phyloP scores from a whole-genome alignment of 345 rosid genomes.

The Alliaria petiolata region DNA sequence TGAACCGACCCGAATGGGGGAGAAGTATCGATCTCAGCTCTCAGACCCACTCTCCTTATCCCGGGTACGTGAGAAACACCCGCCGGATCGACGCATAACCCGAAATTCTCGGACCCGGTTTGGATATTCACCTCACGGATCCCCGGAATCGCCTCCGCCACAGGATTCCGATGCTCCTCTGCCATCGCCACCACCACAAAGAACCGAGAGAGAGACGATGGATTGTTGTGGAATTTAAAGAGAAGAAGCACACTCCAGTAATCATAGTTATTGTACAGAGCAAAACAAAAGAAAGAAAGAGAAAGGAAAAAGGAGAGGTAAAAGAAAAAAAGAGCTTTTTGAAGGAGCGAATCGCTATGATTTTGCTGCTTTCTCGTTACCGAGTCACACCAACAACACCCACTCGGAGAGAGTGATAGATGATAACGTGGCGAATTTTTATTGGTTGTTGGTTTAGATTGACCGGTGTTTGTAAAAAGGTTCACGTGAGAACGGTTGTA shows the following conservation, averaged over 20 bases:
- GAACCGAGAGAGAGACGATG: not conserved
- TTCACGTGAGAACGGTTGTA: slow-evolving; percentile 24
- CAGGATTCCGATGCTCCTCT: slow-evolving; percentile 21
- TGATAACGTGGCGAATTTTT: not conserved
- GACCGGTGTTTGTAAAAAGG: not conserved
- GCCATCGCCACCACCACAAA: slow-evolving; percentile 36
- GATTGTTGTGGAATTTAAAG: slow-evolving; percentile 30
- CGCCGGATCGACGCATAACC: slow-evolving; percentile 30
- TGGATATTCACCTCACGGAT: slow-evolving; percentile 49
- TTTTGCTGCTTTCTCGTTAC: slow-evolving; percentile 37
- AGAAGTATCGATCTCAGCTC: slow-evolving; percentile 94
- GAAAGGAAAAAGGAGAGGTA: not conserved
- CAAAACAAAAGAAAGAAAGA: not conserved
- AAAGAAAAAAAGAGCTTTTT: slow-evolving; percentile 27
- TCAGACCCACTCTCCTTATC: slow-evolving; percentile 45
- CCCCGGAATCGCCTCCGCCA: slow-evolving; percentile 42
- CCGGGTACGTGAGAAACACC: slow-evolving; percentile 34
- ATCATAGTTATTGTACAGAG: slow-evolving; percentile 22
- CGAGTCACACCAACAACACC: slow-evolving; percentile 26
- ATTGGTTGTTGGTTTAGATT: slow-evolving; percentile 1
- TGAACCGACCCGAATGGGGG: slow-evolving; percentile 89
- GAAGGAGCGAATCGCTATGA: slow-evolving; percentile 40
- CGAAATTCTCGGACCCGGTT: slow-evolving; percentile 29
- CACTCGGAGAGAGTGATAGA: not conserved
- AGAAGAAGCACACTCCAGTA: slow-evolving; percentile 6